phyloP scores from a whole-genome alignment of 805 yeast genomes.

The Wickerhamomyces xylosicus region DNA sequence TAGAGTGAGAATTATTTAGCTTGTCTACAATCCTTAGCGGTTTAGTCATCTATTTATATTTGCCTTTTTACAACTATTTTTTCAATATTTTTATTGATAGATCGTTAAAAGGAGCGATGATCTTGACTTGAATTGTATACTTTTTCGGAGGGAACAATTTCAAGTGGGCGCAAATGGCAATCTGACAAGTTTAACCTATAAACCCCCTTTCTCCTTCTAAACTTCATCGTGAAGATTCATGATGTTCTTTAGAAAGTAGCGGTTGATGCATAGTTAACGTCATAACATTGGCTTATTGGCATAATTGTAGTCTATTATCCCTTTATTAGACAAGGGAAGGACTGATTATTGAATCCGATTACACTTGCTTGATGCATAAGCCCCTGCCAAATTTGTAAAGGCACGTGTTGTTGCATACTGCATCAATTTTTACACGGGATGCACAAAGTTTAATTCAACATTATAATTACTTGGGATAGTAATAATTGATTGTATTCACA shows the following conservation, averaged over 20 bases:
- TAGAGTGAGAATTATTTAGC: constrained; percentile 73
- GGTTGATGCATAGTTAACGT: too few relatives aligned
- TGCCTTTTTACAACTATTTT: constrained; percentile 22
- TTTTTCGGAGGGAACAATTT: constrained; percentile 72
- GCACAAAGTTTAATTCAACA: too few relatives aligned
- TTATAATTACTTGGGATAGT: too few relatives aligned
- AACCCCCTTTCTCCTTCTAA: constrained; percentile 1
- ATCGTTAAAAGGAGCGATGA: constrained; percentile 90
- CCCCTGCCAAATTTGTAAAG: too few relatives aligned
- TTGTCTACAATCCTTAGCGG: constrained; percentile 84
- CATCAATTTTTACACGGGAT: too few relatives aligned
- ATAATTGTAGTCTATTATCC: too few relatives aligned
- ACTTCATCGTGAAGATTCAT: constrained; percentile 15
- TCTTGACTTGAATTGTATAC: constrained; percentile 90
- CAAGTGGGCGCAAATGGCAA: constrained; percentile 99
- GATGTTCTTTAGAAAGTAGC: constrained; percentile 12
- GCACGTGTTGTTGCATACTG: too few relatives aligned
- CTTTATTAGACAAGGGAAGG: too few relatives aligned
- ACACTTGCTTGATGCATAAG: too few relatives aligned
- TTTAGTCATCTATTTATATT: constrained; percentile 68
- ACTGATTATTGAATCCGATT: too few relatives aligned
- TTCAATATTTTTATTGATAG: constrained; percentile 18
- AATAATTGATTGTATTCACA: too few relatives aligned
- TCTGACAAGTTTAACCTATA: constrained; percentile 82
- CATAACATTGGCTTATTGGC: too few relatives aligned